A percentile compares a stretch with the other conserved stretches of the same genome.
Evolutionary conservation across 1,139 yeast species (phyloP).

Genomic region (Scheffersomyces parashehatae): DNA sequence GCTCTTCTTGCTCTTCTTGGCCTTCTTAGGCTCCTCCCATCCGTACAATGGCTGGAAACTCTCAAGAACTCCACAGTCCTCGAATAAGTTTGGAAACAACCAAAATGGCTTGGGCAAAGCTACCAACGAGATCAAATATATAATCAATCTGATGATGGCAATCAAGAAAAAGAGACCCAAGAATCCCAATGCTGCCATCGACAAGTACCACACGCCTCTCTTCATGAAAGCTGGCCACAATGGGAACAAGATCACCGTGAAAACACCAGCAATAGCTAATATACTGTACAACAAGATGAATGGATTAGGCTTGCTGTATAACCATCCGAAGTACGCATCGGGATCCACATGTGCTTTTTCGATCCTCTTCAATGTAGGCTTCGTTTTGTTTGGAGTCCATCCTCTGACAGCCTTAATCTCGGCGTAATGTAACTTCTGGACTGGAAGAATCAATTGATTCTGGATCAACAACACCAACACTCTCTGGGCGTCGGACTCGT

Average conservation of each 20-base stretch:
- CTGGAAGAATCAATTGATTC: slow-evolving; percentile 74
- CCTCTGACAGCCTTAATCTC: slow-evolving; percentile 65
- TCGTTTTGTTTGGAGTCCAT: slow-evolving; percentile 67
- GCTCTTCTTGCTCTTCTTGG: slow-evolving; percentile 23
- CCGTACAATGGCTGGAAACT: slow-evolving; percentile 88
- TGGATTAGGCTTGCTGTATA: slow-evolving; percentile 75
- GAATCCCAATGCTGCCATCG: slow-evolving; percentile 74
- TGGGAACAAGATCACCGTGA: slow-evolving; percentile 86
- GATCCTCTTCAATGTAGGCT: slow-evolving; percentile 68
- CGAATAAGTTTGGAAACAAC: slow-evolving; percentile 95
- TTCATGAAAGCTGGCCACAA: slow-evolving; percentile 94
- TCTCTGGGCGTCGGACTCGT: slow-evolving; percentile 58
- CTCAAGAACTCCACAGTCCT: slow-evolving; percentile 91
- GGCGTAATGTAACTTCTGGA: slow-evolving; percentile 66
- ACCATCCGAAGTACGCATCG: slow-evolving; percentile 88
- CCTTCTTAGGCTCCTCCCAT: slow-evolving; percentile 65
- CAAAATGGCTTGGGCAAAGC: slow-evolving; percentile 75
- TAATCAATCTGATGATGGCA: slow-evolving; percentile 76
- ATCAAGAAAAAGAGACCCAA: slow-evolving; percentile 73
- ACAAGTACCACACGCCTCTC: slow-evolving; percentile 85
- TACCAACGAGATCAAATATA: slow-evolving; percentile 64
- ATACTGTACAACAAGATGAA: slow-evolving; percentile 63
- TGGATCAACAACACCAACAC: slow-evolving; percentile 70
- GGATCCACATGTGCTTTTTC: slow-evolving; percentile 71
- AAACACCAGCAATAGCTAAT: slow-evolving; percentile 65